phyloP scores from a whole-genome alignment of 768 basidiomycete species.

The Lentinula boryana region DNA sequence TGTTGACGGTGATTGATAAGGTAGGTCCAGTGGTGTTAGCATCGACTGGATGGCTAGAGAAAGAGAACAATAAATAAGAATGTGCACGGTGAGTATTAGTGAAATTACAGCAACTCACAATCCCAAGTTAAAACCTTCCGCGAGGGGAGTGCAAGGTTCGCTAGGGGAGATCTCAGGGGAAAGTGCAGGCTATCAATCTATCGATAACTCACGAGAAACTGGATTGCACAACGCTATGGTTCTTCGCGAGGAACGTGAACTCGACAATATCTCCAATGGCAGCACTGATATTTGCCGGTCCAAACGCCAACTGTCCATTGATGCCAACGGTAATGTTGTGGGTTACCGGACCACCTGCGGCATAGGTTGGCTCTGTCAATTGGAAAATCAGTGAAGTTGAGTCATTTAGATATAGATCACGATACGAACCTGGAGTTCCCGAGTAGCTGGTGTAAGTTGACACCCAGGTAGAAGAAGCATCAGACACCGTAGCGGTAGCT shows the following conservation, averaged over 20 bases:
- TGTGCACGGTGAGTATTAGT: background rate
- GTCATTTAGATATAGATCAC: background rate
- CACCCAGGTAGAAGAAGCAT: constrained; percentile 22
- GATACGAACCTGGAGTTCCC: constrained; percentile 24
- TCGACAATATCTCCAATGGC: constrained; percentile 35
- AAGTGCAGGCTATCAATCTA: too few relatives aligned
- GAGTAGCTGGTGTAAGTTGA: constrained; percentile 35
- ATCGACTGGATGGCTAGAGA: constrained; percentile 35
- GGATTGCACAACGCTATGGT: constrained; percentile 42
- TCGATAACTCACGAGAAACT: constrained; percentile 21
- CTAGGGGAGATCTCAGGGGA: background rate
- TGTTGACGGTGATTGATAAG: constrained; percentile 42
- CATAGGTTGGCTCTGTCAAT: constrained; percentile 15
- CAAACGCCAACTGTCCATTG: constrained; percentile 27
- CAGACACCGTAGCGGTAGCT: constrained; percentile 36
- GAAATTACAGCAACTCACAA: constrained; percentile 26
- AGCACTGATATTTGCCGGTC: constrained; percentile 33
- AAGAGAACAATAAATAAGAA: background rate
- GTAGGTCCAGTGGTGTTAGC: constrained; percentile 33
- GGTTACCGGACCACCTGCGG: constrained; percentile 19
- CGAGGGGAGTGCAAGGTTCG: constrained; percentile 3
- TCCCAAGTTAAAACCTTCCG: constrained; percentile 29
- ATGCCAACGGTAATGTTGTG: constrained; percentile 35
- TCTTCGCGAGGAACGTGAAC: constrained; percentile 40
- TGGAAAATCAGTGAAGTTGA: background rate